Percentiles rank a stretch among this genome's conserved stretches.
These are phyloP conservation scores for Ilyonectria robusta DNA, from an alignment of 2,329 filamentous ascomycete species.

Conservation along the genomic window DNA sequence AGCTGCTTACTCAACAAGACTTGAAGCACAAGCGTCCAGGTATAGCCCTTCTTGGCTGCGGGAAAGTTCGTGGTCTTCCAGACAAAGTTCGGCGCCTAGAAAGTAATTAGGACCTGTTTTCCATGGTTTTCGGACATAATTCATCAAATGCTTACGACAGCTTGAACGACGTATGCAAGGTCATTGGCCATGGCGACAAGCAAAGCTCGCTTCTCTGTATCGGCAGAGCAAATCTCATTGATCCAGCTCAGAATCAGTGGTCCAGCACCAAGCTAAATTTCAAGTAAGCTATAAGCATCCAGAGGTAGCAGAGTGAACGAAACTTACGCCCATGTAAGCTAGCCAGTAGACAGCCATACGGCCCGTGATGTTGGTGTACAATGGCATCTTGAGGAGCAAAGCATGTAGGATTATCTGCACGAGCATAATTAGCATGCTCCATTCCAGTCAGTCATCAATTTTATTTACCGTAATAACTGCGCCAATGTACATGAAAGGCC, in stretches of 20 bases:
- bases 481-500: constrained; percentile 39
- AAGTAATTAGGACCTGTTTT: too few species aligned
- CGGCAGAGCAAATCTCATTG: constrained; percentile 39
- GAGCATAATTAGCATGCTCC: not conserved
- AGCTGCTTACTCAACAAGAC: too few species aligned
- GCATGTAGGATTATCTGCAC: constrained; percentile 31
- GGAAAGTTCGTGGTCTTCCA: too few species aligned
- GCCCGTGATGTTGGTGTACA: constrained; percentile 29
- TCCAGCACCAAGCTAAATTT: constrained; percentile 32
- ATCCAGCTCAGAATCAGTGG: constrained; percentile 44
- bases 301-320: not conserved
- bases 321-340: constrained; percentile 39
- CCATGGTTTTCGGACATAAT: too few species aligned
- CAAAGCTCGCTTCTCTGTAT: constrained; percentile 41
- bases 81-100: too few species aligned
- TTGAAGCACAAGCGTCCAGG: too few species aligned
- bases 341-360: constrained; percentile 41
- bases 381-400: constrained; percentile 31
- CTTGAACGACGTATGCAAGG: constrained; percentile 37
- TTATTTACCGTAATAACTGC: constrained; percentile 32
- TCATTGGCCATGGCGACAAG: constrained; percentile 35
- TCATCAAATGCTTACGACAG: constrained; percentile 18
- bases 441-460: accelerated
- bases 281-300: not conserved
- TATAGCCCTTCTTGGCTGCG: too few species aligned